These are phyloP conservation scores for Nakaseomyces glabratus DNA, from an alignment of 1,139 yeast species.

Conservation along the genomic window DNA sequence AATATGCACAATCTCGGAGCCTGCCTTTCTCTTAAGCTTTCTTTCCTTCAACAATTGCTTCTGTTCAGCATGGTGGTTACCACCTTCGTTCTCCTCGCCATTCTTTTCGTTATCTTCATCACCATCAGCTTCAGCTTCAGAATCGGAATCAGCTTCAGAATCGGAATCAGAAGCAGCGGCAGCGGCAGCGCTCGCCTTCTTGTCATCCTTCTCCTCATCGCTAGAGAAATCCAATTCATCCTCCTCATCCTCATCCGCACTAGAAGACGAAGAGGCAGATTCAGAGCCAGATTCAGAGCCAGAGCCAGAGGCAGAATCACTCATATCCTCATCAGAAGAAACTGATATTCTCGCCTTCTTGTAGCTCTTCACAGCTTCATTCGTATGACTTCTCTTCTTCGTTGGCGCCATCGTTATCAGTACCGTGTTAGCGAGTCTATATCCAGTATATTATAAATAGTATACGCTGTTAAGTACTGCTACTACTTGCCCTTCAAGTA, in stretches of 20 bases:
- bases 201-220: conserved; percentile 27
- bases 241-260: conserved; percentile 24
- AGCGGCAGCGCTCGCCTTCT: conserved; percentile 15
- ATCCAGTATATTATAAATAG: too few relatives aligned
- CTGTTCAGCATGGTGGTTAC: conserved; percentile 66
- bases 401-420: conserved; percentile 2
- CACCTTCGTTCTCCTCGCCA: conserved; percentile 18
- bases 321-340: conserved; percentile 28
- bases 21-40: conserved; percentile 78
- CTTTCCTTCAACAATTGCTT: conserved; percentile 71
- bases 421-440: too few relatives aligned
- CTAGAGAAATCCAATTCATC: conserved; percentile 28
- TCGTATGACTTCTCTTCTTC: conserved; percentile 10
- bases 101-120: conserved; percentile 22
- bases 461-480: too few relatives aligned
- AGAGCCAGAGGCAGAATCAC: conserved; percentile 10
- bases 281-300: conserved; percentile 9
- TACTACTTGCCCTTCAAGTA: background rate
- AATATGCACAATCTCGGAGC: conserved; percentile 74
- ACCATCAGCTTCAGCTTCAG: conserved; percentile 26
- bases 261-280: conserved; percentile 10
- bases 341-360: conserved; percentile 29
- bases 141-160: conserved; percentile 24
- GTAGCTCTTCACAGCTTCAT: conserved; percentile 12
- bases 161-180: conserved; percentile 18